These are phyloP conservation scores for Dillenia suffruticosa DNA, from an alignment of 164 flowering plant genomes.

Conservation along the genomic window DNA sequence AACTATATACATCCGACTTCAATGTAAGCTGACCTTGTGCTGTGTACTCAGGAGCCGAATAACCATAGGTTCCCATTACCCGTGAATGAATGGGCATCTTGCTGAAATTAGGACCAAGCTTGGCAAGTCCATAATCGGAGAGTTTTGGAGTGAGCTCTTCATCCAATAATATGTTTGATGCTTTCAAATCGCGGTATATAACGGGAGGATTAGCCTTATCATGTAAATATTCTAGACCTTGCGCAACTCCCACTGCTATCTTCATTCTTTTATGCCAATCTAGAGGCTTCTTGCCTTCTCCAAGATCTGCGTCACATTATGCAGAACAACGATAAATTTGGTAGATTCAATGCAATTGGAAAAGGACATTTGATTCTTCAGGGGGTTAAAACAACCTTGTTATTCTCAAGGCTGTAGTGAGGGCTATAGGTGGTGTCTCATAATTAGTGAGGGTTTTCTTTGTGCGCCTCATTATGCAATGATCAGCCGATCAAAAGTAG, in stretches of 20 bases:
- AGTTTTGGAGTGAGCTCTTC: constrained; percentile 49
- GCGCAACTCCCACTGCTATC: constrained; percentile 57
- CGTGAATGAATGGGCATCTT: constrained; percentile 40
- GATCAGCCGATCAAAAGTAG: too few species aligned
- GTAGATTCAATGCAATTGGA: too few species aligned
- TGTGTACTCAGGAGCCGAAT: constrained; percentile 64
- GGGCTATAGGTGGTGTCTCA: too few species aligned
- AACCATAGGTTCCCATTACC: constrained; percentile 71
- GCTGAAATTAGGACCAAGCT: constrained; percentile 43
- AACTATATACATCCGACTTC: constrained; percentile 67
- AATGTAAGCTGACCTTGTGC: constrained; percentile 47
- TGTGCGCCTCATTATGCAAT: too few species aligned
- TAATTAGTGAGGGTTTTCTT: too few species aligned
- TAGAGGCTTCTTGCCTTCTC: constrained; percentile 25
- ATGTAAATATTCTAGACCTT: constrained; percentile 62
- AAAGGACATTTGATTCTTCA: too few species aligned
- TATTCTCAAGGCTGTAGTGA: too few species aligned
- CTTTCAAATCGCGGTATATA: constrained; percentile 55
- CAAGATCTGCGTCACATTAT: constrained; percentile 21
- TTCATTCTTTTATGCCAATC: constrained; percentile 55
- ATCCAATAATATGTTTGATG: constrained; percentile 59
- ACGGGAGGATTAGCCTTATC: constrained; percentile 62
- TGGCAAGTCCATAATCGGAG: constrained; percentile 61
- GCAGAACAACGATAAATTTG: too few species aligned
- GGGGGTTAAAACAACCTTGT: too few species aligned